phyloP scores from a whole-genome alignment of 1,139 yeast species.

The Sugiyamaella grinbergsii region DNA sequence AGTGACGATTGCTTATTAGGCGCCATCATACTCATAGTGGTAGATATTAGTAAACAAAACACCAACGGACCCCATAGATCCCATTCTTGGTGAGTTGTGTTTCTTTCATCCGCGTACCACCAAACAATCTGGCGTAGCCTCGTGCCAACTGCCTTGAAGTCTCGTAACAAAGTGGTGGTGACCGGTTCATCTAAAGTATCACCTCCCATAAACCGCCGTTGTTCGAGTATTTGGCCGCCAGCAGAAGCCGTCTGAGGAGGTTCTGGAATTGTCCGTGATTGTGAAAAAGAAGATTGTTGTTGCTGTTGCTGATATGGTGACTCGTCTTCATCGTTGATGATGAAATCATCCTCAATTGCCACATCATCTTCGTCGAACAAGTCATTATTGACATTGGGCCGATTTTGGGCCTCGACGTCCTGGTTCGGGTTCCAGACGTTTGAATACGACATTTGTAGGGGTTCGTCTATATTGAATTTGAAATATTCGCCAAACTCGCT shows the following conservation, averaged over 20 bases:
- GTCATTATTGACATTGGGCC: slow-evolving; percentile 30
- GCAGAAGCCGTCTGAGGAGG: slow-evolving; percentile 31
- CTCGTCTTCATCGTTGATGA: slow-evolving; percentile 34
- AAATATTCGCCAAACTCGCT: not conserved
- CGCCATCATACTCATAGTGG: slow-evolving; percentile 50
- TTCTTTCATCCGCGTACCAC: slow-evolving; percentile 39
- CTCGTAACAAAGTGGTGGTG: slow-evolving; percentile 65
- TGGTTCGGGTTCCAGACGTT: slow-evolving; percentile 28
- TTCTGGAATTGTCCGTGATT: slow-evolving; percentile 24
- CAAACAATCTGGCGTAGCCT: slow-evolving; percentile 70
- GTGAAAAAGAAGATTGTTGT: slow-evolving; percentile 14
- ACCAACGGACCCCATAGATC: slow-evolving; percentile 89
- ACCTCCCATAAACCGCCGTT: slow-evolving; percentile 77
- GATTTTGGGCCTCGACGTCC: slow-evolving; percentile 25
- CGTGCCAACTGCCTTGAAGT: slow-evolving; percentile 63
- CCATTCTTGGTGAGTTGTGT: slow-evolving; percentile 56
- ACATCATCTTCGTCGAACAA: slow-evolving; percentile 28
- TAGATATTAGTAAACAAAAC: slow-evolving; percentile 65
- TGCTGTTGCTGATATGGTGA: slow-evolving; percentile 15
- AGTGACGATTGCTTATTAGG: slow-evolving; percentile 46
- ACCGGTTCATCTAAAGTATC: slow-evolving; percentile 87
- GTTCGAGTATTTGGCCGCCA: slow-evolving; percentile 58
- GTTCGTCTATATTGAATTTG: not conserved
- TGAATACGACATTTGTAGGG: slow-evolving; percentile 32
- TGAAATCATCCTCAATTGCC: slow-evolving; percentile 30